phyloP scores from a whole-genome alignment of 2,329 filamentous ascomycete genomes.

The Fusarium beomiforme region DNA sequence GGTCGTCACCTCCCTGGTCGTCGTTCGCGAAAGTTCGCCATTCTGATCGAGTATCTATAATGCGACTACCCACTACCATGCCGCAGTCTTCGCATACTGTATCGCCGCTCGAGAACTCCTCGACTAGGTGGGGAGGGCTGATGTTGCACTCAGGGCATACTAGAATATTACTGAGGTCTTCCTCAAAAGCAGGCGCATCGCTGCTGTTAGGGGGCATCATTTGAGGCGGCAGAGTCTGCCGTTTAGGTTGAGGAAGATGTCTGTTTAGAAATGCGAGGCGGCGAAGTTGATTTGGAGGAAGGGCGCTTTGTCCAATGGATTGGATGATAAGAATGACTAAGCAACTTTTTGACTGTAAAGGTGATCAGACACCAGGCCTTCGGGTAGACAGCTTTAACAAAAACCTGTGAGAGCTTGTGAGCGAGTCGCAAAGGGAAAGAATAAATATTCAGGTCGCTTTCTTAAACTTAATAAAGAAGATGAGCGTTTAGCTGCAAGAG shows the following conservation, averaged over 20 bases:
- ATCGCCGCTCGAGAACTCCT: conserved; percentile 92
- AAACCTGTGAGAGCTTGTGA: not conserved
- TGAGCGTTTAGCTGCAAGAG: not conserved
- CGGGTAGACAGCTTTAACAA: not conserved
- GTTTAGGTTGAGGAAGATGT: conserved; percentile 52
- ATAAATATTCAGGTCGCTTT: not conserved
- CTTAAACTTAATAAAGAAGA: not conserved
- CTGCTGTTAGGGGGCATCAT: conserved; percentile 57
- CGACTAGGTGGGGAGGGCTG: conserved; percentile 88
- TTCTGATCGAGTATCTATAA: conserved; percentile 95
- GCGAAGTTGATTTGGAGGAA: conserved; percentile 21
- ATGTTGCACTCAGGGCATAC: conserved; percentile 93
- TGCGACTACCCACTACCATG: conserved; percentile 87
- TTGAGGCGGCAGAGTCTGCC: conserved; percentile 55
- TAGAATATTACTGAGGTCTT: conserved; percentile 87
- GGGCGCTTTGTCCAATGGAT: conserved; percentile 18
- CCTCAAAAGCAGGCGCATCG: conserved; percentile 65
- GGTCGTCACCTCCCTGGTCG: conserved; percentile 95
- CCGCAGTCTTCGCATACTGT: conserved; percentile 94
- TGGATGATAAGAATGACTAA: conserved; percentile 23
- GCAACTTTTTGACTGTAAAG: not conserved
- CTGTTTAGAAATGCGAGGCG: conserved; percentile 31
- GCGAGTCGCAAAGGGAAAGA: not conserved
- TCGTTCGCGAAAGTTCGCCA: conserved; percentile 99
- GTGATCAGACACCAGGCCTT: not conserved